phyloP scores from a whole-genome alignment of 1,284 basidiomycete species.

The Peniophora sp. region DNA sequence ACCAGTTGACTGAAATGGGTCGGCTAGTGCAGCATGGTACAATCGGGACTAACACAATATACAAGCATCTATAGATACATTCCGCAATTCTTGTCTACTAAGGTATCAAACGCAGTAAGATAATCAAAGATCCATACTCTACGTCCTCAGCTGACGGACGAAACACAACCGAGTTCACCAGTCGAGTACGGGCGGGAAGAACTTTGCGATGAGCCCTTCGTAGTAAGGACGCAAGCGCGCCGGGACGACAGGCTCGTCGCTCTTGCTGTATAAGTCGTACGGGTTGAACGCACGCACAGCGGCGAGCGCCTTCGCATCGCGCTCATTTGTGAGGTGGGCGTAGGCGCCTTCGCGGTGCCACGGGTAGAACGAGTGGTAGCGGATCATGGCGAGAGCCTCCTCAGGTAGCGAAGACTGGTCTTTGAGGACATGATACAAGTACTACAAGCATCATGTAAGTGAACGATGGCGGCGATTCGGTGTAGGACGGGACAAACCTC shows the following conservation, averaged over 20 bases:
- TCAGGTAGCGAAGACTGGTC: conserved; percentile 74
- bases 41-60: no score
- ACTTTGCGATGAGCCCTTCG: conserved; percentile 73
- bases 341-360: conserved; percentile 88
- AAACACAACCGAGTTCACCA: no score
- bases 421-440: conserved; percentile 71
- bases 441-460: conserved; percentile 32
- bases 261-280: conserved; percentile 89
- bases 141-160: no score
- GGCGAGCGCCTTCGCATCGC: conserved; percentile 51
- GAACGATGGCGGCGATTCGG: conserved; percentile 1
- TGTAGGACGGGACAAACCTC: conserved; percentile 40
- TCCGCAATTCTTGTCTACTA: no score
- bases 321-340: conserved; percentile 65
- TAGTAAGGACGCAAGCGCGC: conserved; percentile 77
- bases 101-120: no score
- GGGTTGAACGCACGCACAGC: conserved; percentile 80
- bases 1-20: no score
- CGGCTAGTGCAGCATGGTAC: no score
- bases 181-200: conserved; percentile 49
- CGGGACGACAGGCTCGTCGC: conserved; percentile 60
- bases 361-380: conserved; percentile 93
- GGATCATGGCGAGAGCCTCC: conserved; percentile 85
- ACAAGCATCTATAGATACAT: no score
- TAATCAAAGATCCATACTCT: no score